These are phyloP conservation scores for Corylus heterophylla DNA, from an alignment of 306 rosid genomes.

Conservation along the genomic window DNA sequence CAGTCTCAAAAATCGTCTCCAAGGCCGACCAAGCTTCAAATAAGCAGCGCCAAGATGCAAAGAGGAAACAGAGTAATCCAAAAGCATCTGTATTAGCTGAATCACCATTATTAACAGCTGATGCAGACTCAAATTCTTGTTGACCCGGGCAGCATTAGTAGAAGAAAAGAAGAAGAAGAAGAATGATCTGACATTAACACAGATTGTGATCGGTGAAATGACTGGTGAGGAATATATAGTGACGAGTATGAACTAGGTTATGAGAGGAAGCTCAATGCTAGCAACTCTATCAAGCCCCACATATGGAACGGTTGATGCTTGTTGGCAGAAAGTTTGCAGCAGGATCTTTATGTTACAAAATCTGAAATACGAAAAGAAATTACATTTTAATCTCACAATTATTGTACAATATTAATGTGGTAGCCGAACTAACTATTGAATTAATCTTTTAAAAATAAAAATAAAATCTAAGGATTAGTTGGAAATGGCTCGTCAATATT, in stretches of 20 bases:
- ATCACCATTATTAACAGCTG: slow-evolving; percentile 16
- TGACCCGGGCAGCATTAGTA: neutral
- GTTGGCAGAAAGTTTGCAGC: neutral
- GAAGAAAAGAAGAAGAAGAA: neutral
- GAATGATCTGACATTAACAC: neutral
- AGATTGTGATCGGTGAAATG: neutral
- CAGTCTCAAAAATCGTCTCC: slow-evolving; percentile 80
- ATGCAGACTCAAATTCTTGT: slow-evolving; percentile 14
- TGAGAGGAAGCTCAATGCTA: neutral
- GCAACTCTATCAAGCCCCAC: neutral
- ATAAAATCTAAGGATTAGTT: no score
- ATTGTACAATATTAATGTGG: no score
- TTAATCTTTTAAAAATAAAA: no score
- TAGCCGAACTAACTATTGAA: no score
- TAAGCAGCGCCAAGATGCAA: slow-evolving; percentile 41
- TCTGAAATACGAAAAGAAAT: no score
- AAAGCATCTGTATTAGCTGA: slow-evolving; percentile 30
- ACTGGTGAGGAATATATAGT: neutral
- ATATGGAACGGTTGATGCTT: neutral
- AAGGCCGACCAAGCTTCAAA: slow-evolving; percentile 65
- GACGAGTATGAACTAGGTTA: neutral
- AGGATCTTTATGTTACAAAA: neutral
- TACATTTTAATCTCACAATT: no score
- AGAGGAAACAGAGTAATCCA: slow-evolving; percentile 36
- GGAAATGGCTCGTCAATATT: no score